Evolutionary conservation across 306 rosid genomes (phyloP), one percentile per base, ranked within the genome.

Genomic region (Comarum palustre): DNA sequence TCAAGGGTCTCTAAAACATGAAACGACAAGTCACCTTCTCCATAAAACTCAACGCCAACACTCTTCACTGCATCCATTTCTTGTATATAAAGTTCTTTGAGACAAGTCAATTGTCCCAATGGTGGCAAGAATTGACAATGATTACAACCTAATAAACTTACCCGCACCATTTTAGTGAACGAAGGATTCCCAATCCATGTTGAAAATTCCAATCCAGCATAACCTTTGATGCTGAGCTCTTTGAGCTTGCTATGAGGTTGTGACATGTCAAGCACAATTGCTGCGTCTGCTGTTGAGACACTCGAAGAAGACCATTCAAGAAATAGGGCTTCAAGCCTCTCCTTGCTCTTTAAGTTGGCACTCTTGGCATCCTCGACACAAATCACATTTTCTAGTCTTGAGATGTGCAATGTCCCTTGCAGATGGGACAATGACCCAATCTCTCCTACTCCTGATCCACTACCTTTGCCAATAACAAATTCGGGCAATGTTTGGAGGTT

Each of bases 41-140:
- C 75, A 58, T 42, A 34, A 72, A 72, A 72, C n/a, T 58, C 67
- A 0, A 0, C 0, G 27, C 67, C 57, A 25, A 72, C 29, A 39
- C 34, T 10, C 55, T 57, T 22, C 16, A 72, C 67, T 24, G 17
- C 47, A 5, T 22, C 17, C 68, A 62, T 62, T 46, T 16, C 31
- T 16, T 65, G 19, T 20, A 72, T 72, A 2, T 10, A 8, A 72
- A 58, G 76, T 2, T 1, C 4, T 46, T 62, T 45, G 61, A 73
- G 77, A 16, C 38, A 45, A 10, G 16, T 22, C 3, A 73, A 27
- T 7, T 60, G 47, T 14, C 69, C 47, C 3, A 61, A 19, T n/a
- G 77, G 47, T 14, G 77, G 77, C 9, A 61, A 34, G 4, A 52
- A 73, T 13, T 19, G 34, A 41, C 77, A 73, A 1, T 32, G 36